Evolutionary conservation across 805 yeast species (phyloP), one percentile per base, ranked within the genome.

Genomic region (Ogataea saltuana): DNA sequence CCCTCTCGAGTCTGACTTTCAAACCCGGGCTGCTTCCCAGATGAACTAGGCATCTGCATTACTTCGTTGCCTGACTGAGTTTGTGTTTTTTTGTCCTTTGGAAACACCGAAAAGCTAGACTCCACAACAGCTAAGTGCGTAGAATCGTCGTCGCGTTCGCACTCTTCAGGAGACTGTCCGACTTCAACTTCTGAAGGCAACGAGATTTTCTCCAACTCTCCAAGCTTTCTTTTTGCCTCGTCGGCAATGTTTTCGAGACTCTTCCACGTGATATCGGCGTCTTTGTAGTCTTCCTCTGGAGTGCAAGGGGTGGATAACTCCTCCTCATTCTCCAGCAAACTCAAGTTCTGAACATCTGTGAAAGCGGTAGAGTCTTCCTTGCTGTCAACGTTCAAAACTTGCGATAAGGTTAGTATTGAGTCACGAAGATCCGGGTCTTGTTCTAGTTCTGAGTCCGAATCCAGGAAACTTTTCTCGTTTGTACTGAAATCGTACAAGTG

Each of bases 351-450:
- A 25, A 11, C 28, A 6, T 11, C 28, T 11, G n/a, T 13, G n/a
- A 25, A 25, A 5, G 28, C 13, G 4, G 12, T 10, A 10, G 28
- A 25, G 4, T 25, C 28, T 7, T 22, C 25, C 4, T 25, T 13
- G 6, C 12, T 25, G n/a, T 45, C 21, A 13, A 21, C 38, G 33
- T 22, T 34, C 20, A 48, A 29, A 3, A 51, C 49, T 36, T 56
- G 60, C 4, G 55, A 51, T 3, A 54, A 34, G 7, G 58, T 53
- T 16, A 49, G 20, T 7, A 54, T 26, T 23, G 45, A 27, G 30
- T 42, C 42, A 1, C n/a, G 26, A 20, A 11, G 11, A 22, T 16
- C 34, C 8, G 15, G 21, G 3, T 20, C 39, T 6, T 20, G 17
- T 11, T 46, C 54, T 16, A 23, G 30, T 11, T 44, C 55, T 10